Evolutionary conservation across 2,329 filamentous ascomycete species (phyloP), one percentile per base, ranked within the genome.

Genomic region (Nigrograna mackinnonii): DNA sequence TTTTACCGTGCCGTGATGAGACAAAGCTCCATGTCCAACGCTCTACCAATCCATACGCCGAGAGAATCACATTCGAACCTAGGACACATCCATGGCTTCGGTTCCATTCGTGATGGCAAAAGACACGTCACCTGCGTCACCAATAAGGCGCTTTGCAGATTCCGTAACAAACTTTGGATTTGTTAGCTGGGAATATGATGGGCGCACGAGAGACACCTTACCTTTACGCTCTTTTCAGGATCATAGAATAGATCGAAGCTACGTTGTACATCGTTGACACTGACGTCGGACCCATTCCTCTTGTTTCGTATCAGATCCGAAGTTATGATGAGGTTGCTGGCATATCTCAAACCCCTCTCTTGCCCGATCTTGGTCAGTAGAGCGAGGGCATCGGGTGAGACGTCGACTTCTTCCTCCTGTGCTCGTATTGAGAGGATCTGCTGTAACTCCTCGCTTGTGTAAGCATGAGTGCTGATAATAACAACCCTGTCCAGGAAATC

Each of bases 271-370:
- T 99, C 94, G 42, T 89, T 84, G 44, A 96, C 80, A 43, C 80
- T 83, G 35, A 99, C 89, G 61, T 92, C 86, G 69, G 89, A 89
- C 13, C 87, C 86, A 62, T 85, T 87, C 53, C 91, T 83, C 79
- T 96, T 97, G 60, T 88, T 84, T 49, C 84, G 84, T 37, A 97
- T 80, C 33, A 99, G 80, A 68, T 95, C 87, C 4, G 90, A 94
- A 2, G 94, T 96, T 17, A 89, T 95, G 71, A 99, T 96, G 42
- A 99, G 84, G 67, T 99, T 96, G 75, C 90, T 95, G n/a, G 91
- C 92, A 67, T 99, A 99, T 56, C 94, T 82, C 37, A 99, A 78
- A 18, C 92, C 92, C 2, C 91, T 86, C 69, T 99, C 94, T 61
- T 91, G 82, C 21, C 91, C 94, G 58, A 97, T 95, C 77, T 97